Conservation (phyloP, 2,329 filamentous ascomycete species). For the Cercospora zeina region DNA sequence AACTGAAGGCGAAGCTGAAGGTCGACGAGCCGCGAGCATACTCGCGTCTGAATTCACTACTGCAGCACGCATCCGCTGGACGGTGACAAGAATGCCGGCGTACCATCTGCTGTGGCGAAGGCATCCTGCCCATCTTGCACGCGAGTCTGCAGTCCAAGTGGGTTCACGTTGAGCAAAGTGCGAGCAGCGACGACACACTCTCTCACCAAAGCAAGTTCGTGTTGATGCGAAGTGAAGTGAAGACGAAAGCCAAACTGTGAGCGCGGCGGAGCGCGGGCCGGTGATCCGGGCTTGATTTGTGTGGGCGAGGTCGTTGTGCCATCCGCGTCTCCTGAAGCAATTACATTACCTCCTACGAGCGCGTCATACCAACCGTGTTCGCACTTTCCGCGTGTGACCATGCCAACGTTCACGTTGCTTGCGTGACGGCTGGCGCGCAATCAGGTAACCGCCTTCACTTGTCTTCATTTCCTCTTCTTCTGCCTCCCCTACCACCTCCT, state of each 20-base stretch:
- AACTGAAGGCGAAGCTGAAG: not conserved
- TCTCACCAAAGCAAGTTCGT: not conserved
- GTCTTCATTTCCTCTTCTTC: not conserved
- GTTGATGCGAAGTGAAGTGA: not conserved
- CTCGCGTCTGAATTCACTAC: not conserved
- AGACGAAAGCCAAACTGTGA: not conserved
- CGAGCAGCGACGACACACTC: not conserved
- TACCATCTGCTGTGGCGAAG: not conserved
- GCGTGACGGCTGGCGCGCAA: not conserved
- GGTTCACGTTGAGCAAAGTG: not conserved
- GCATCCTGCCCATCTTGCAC: not conserved
- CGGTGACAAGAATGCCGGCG: not conserved
- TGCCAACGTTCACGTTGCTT: not conserved
- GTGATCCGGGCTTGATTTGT: not conserved
- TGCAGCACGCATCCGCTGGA: not conserved
- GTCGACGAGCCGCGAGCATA: not conserved
- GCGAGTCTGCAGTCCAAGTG: not conserved
- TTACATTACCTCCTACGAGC: not conserved
- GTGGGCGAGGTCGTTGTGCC: not conserved
- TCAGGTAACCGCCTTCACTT: not conserved
- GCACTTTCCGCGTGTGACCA: not conserved
- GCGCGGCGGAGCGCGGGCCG: slow-evolving; percentile 1
- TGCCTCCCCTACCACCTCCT: not conserved
- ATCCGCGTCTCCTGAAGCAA: slow-evolving; percentile 5
- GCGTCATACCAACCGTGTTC: not conserved